A percentile compares a stretch with the other conserved stretches of the same genome.
Conservation (phyloP, 140 eudicot genomes). For the Artemisia princeps region DNA sequence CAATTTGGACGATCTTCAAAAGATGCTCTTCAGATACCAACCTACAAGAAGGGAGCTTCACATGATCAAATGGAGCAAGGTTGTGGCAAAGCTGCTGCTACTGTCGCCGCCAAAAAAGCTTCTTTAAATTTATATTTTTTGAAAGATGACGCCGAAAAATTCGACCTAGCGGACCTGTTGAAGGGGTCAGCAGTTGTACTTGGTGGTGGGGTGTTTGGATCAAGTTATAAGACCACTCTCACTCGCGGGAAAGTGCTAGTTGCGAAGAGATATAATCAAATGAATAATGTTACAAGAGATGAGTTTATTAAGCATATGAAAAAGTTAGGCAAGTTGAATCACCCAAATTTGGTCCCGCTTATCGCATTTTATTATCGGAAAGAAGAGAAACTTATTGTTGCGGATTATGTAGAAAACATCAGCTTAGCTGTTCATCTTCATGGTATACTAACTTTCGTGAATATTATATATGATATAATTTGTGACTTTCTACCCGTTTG, state of each 20-base stretch:
- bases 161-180: constrained; percentile 64
- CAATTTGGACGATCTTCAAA: constrained; percentile 26
- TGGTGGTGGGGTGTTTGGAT: constrained; percentile 82
- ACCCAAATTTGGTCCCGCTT: constrained; percentile 56
- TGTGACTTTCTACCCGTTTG: too few relatives aligned
- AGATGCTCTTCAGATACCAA: constrained; percentile 1
- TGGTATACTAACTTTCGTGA: constrained; percentile 33
- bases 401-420: constrained; percentile 42
- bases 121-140: constrained; percentile 47
- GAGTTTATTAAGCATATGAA: constrained; percentile 86
- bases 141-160: constrained; percentile 44
- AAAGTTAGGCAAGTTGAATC: constrained; percentile 60
- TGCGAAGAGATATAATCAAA: constrained; percentile 75
- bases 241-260: constrained; percentile 39
- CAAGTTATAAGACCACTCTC: constrained; percentile 66
- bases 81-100: constrained; percentile 8
- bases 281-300: constrained; percentile 75
- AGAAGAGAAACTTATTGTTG: constrained; percentile 78
- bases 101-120: constrained; percentile 17
- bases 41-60: constrained; percentile 24
- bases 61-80: constrained; percentile 43
- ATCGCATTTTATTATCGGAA: constrained; percentile 66
- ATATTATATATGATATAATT: background rate
- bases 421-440: constrained; percentile 86
- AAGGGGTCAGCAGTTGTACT: constrained; percentile 73